These are phyloP conservation scores for Exidia glandulosa DNA, from an alignment of 768 basidiomycete genomes.

Conservation along the genomic window DNA sequence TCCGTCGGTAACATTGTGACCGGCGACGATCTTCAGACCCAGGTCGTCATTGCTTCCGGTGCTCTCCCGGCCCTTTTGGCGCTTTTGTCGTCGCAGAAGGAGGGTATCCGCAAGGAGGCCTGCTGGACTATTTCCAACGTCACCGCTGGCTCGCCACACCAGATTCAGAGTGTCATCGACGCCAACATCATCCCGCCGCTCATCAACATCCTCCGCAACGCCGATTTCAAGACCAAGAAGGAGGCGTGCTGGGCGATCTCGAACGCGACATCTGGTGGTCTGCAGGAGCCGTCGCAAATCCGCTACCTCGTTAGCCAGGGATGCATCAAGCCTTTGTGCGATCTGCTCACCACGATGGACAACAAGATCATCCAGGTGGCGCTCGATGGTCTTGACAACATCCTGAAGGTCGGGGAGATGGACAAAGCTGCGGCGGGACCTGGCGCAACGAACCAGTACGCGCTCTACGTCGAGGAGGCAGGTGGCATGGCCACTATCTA, in stretches of 20 bases:
- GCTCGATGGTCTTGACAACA: constrained; percentile 95
- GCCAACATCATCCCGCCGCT: constrained; percentile 97
- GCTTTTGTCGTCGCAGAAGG: constrained; percentile 90
- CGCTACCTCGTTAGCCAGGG: constrained; percentile 96
- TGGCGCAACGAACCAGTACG: constrained; percentile 85
- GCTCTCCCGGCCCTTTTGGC: constrained; percentile 91
- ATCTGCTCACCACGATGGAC: constrained; percentile 95
- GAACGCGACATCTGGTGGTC: constrained; percentile 95
- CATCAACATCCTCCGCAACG: constrained; percentile 94
- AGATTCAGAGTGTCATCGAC: constrained; percentile 81
- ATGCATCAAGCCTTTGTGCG: constrained; percentile 97
- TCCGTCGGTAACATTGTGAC: constrained; percentile 99
- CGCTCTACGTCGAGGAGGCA: constrained; percentile 90
- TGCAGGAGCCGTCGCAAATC: constrained; percentile 93
- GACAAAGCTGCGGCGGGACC: constrained; percentile 78
- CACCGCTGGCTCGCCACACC: constrained; percentile 91
- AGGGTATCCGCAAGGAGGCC: constrained; percentile 95
- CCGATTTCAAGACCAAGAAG: constrained; percentile 99
- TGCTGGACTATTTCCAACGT: constrained; percentile 99
- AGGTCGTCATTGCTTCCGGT: constrained; percentile 97
- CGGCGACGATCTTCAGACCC: constrained; percentile 97
- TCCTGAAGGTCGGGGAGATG: constrained; percentile 92
- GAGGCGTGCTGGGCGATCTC: constrained; percentile 99
- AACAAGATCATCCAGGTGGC: constrained; percentile 99
- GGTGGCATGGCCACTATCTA: constrained; percentile 99